phyloP scores from a whole-genome alignment of 768 basidiomycete species.

The Lentinula boryana region DNA sequence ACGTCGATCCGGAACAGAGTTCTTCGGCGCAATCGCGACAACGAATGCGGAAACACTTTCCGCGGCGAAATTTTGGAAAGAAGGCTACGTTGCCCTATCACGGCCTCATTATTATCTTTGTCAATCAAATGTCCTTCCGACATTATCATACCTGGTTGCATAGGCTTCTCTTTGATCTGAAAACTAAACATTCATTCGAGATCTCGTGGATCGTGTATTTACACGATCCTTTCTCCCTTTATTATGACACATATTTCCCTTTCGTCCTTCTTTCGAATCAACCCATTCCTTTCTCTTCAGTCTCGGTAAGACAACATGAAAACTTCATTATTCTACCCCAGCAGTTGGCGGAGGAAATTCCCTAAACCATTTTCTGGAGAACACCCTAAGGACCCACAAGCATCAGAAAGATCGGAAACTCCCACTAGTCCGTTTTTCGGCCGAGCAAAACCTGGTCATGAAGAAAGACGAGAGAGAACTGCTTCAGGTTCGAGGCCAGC shows the following conservation, averaged over 20 bases:
- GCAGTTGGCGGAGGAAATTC: slow-evolving; percentile 1
- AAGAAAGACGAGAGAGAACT: neutral
- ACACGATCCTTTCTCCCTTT: neutral
- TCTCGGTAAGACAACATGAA: neutral
- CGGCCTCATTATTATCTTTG: neutral
- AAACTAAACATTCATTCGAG: neutral
- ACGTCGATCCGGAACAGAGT: neutral
- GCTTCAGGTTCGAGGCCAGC: neutral
- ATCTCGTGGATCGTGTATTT: neutral
- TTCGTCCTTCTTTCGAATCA: neutral
- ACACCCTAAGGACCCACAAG: neutral
- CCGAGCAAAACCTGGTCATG: neutral
- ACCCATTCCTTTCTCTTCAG: neutral
- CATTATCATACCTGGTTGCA: neutral
- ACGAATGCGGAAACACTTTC: neutral
- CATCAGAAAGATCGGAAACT: neutral
- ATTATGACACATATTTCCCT: neutral
- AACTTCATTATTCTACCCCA: neutral
- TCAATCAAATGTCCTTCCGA: slow-evolving; percentile 1
- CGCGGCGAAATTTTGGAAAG: neutral
- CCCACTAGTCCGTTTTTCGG: neutral
- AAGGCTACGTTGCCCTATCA: neutral
- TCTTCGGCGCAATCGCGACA: neutral
- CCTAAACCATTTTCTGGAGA: neutral
- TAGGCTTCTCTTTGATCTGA: slow-evolving; percentile 2